Evolutionary conservation across 2,329 filamentous ascomycete genomes (phyloP).

Genomic region (Trichoderma sp.): DNA sequence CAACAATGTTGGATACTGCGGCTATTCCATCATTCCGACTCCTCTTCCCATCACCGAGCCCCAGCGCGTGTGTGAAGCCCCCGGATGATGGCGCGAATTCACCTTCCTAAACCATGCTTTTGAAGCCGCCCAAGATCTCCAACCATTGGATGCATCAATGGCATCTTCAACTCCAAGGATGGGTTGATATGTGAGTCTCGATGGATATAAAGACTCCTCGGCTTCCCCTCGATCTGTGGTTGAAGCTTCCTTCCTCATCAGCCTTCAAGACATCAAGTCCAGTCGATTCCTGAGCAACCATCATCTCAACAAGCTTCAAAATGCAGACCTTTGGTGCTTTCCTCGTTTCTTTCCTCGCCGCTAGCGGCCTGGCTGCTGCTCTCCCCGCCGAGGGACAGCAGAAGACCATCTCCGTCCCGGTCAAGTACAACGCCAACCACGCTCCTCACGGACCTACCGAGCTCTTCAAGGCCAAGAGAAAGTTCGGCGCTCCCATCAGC

Average conservation of each 20-base stretch:
- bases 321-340: conserved; percentile 31
- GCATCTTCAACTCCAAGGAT: background rate
- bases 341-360: conserved; percentile 29
- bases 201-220: conserved; percentile 20
- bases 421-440: conserved; percentile 23
- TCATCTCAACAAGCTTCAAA: conserved; percentile 1
- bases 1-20: background rate
- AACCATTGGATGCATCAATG: background rate
- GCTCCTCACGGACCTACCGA: conserved; percentile 24
- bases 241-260: conserved; percentile 15
- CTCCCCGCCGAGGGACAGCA: conserved; percentile 21
- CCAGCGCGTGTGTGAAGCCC: conserved; percentile 9
- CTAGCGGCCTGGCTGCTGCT: conserved; percentile 26
- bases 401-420: conserved; percentile 23
- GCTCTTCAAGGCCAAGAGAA: conserved; percentile 28
- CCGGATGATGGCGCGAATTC: conserved; percentile 6
- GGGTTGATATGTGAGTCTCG: background rate
- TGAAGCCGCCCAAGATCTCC: background rate
- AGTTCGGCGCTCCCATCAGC: conserved; percentile 26
- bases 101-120: conserved; percentile 25
- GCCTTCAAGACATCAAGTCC: conserved; percentile 17
- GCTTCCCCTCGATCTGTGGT: conserved; percentile 1
- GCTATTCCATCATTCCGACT: conserved; percentile 17
- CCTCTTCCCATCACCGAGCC: conserved; percentile 16
- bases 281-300: background rate